Percentiles rank a stretch among this genome's conserved stretches.
phyloP scores from a whole-genome alignment of 345 rosid species.

The Nasturtium officinale region DNA sequence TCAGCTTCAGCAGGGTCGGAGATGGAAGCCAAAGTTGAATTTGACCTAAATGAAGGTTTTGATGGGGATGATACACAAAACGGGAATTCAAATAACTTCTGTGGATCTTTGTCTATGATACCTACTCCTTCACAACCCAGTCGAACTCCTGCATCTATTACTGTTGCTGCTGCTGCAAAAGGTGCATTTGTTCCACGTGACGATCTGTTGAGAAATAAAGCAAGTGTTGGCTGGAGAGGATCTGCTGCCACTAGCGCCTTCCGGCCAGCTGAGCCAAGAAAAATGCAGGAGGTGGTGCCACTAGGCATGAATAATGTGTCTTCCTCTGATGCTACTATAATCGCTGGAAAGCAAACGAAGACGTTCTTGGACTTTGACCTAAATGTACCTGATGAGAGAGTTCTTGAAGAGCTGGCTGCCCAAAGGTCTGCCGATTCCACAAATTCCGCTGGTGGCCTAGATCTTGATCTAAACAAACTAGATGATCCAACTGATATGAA shows the following conservation, averaged over 20 bases:
- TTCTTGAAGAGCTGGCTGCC: conserved; percentile 68
- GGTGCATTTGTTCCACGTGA: conserved; percentile 84
- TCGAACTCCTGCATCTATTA: conserved; percentile 63
- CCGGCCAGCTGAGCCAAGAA: conserved; percentile 95
- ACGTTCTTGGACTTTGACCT: conserved; percentile 75
- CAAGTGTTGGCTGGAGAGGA: conserved; percentile 92
- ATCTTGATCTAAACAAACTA: conserved; percentile 79
- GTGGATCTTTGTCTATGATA: conserved; percentile 43
- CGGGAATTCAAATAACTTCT: conserved; percentile 49
- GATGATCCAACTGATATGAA: conserved; percentile 65
- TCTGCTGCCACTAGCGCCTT: conserved; percentile 99
- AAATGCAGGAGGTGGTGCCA: conserved; percentile 53
- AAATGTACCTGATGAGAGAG: conserved; percentile 83
- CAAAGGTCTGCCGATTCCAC: conserved; percentile 46
- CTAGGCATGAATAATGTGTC: conserved; percentile 34
- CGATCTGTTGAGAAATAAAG: conserved; percentile 67
- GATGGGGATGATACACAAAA: conserved; percentile 60
- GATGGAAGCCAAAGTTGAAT: conserved; percentile 64
- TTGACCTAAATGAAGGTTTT: conserved; percentile 90
- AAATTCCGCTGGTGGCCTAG: conserved; percentile 63
- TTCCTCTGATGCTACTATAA: conserved; percentile 44
- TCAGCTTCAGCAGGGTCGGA: conserved; percentile 48
- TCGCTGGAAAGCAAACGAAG: conserved; percentile 52
- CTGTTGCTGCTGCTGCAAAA: conserved; percentile 91
- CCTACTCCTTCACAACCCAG: conserved; percentile 50